Conservation (phyloP, 179 eudicot species). For the Dionaea muscipula region DNA sequence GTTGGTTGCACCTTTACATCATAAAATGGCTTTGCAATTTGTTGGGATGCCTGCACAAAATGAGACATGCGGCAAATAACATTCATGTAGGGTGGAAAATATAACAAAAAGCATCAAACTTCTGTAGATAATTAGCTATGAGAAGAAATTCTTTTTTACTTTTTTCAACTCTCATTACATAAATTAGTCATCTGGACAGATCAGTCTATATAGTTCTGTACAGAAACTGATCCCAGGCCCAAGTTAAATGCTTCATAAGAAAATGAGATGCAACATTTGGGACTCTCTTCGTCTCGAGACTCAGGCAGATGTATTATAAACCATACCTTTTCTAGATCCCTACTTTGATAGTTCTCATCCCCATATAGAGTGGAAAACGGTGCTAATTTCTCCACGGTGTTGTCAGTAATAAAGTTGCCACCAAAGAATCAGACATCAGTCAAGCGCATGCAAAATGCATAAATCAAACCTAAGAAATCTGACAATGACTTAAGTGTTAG, state of each 20-base stretch:
- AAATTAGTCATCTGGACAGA: no score
- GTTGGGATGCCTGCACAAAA: slow-evolving; percentile 56
- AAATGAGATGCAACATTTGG: not conserved
- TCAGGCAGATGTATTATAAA: not conserved
- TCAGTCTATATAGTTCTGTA: not conserved
- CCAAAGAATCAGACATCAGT: slow-evolving; percentile 12
- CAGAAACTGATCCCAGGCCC: not conserved
- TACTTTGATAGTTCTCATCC: slow-evolving; percentile 80
- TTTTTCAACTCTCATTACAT: not conserved
- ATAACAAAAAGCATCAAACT: not conserved
- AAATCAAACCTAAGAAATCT: no score
- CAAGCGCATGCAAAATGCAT: no score
- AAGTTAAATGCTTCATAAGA: not conserved
- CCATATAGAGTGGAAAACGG: slow-evolving; percentile 57
- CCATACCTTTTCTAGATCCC: slow-evolving; percentile 94
- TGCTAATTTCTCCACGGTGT: slow-evolving; percentile 65
- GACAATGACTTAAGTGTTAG: no score
- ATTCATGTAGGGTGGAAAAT: no score
- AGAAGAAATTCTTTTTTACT: no score
- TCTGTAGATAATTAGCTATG: no score
- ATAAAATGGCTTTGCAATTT: slow-evolving; percentile 68
- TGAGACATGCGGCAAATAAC: no score
- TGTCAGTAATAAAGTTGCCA: slow-evolving; percentile 62
- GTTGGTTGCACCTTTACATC: slow-evolving; percentile 72
- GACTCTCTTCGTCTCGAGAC: not conserved